phyloP scores from a whole-genome alignment of 371 early-diverging fungal species.

The Mycotypha africana region DNA sequence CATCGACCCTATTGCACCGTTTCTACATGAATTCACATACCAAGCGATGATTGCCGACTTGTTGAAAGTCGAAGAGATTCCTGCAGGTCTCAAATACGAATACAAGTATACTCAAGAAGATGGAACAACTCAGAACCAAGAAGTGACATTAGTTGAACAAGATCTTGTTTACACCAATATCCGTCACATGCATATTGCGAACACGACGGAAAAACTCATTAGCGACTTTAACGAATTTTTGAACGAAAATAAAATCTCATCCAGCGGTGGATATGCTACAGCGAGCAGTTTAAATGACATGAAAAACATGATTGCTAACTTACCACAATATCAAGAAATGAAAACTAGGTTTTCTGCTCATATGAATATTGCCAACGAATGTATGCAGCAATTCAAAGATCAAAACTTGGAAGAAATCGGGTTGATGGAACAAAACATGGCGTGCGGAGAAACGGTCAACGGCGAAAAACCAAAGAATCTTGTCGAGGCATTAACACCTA shows the following conservation, averaged over 20 bases:
- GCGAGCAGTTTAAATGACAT: slow-evolving; percentile 75
- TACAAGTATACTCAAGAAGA: slow-evolving; percentile 57
- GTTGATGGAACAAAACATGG: slow-evolving; percentile 84
- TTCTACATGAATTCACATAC: slow-evolving; percentile 92
- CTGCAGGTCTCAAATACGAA: slow-evolving; percentile 56
- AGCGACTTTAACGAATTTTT: slow-evolving; percentile 78
- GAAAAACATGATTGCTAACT: slow-evolving; percentile 80
- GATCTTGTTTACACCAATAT: slow-evolving; percentile 77
- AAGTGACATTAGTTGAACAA: slow-evolving; percentile 60
- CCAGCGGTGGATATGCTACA: slow-evolving; percentile 46
- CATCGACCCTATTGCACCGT: slow-evolving; percentile 79
- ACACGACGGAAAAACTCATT: slow-evolving; percentile 77
- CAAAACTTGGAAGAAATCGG: slow-evolving; percentile 69
- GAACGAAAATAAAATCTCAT: slow-evolving; percentile 48
- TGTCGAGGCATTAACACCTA: slow-evolving; percentile 76
- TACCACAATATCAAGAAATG: slow-evolving; percentile 93
- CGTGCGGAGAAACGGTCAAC: slow-evolving; percentile 83
- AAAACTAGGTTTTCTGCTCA: slow-evolving; percentile 89
- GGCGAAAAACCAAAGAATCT: slow-evolving; percentile 71
- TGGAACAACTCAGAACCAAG: slow-evolving; percentile 47
- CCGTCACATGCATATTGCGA: slow-evolving; percentile 93
- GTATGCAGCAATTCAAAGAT: slow-evolving; percentile 72
- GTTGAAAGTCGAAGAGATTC: slow-evolving; percentile 62
- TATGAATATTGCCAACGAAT: slow-evolving; percentile 87
- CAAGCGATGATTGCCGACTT: slow-evolving; percentile 92